phyloP scores from a whole-genome alignment of 805 yeast species.

The Wickerhamiella musiphila region DNA sequence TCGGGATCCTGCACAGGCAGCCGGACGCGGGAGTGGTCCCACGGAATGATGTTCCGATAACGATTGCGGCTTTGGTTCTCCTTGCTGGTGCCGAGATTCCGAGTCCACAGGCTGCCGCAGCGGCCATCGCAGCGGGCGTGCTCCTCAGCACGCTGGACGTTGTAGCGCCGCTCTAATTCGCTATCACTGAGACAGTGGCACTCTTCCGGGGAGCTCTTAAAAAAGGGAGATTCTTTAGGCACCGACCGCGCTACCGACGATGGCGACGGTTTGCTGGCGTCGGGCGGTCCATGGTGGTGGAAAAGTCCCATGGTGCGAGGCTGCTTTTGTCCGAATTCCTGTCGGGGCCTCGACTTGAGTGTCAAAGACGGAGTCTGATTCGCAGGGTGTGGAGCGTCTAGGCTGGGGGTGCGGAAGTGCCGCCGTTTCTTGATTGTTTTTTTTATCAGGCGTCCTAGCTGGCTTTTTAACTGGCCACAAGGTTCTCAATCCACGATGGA shows the following conservation, averaged over 20 bases:
- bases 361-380: too few species aligned
- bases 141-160: conserved; percentile 17
- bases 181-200: conserved; percentile 17
- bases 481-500: too few species aligned
- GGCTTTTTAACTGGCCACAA: too few species aligned
- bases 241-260: too few species aligned
- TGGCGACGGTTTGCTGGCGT: not conserved
- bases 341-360: too few species aligned
- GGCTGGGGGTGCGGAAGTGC: too few species aligned
- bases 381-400: too few species aligned
- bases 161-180: conserved; percentile 16
- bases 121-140: conserved; percentile 16
- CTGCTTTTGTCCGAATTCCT: too few species aligned
- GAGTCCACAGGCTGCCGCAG: conserved; percentile 15
- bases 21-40: conserved; percentile 39
- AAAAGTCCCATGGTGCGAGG: not conserved
- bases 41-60: conserved; percentile 48
- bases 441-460: too few species aligned
- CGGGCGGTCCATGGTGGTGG: not conserved
- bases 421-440: too few species aligned
- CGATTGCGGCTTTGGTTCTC: conserved; percentile 29
- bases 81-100: conserved; percentile 11
- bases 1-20: conserved; percentile 20
- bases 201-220: conserved; percentile 9
- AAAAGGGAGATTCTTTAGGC: too few species aligned